Evolutionary conservation across 805 yeast species (phyloP), one percentile per base, ranked within the genome.

Genomic region (Nakazawaea ambrosiae): DNA sequence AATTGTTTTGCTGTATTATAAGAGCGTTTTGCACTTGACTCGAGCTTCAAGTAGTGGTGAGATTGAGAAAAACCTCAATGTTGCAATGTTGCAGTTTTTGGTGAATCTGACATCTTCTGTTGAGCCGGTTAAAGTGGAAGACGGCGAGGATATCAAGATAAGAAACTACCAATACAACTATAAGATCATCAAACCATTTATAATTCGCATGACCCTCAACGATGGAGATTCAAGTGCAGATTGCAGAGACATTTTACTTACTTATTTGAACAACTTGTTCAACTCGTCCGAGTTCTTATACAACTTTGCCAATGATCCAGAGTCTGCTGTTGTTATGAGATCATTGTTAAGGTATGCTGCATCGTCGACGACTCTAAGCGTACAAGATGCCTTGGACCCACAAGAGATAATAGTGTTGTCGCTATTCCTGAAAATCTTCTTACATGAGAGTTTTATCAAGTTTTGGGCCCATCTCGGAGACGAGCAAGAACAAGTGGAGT

Each of bases 361-460:
- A 5, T 14, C 7, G 12, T 16, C 25, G 6, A 25, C 20, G 8
- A 10, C 10, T 5, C 25, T 32, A n/a, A 12, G 17, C 2, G 25
- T n/a, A n/a, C n/a, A 28, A 14, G 31, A 25, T 14, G 36, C 14
- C 10, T 31, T 45, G n/a, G 34, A 42, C 14, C 34, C 41, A 22
- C 30, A 42, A 5, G 51, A 51, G 30, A 24, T 49, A 3, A 26
- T 53, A 4, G 45, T 55, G 18, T 27, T 61, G 11, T 40, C 50
- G 2, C 45, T 56, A 7, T 49, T 52, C 20, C 44, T 45, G 29
- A 48, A 46, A 12, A 33, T 60, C 7, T 34, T 50, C 2, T 34
- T 46, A 3, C 64, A 63, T 39, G 68, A 61, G 41, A 53, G 57
- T 29, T 59, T 51, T 37, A 54, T 49, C 4, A 53, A 53, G 4